Conservation (phyloP, 1,284 basidiomycete species). For the Cryptococcus sp. region DNA sequence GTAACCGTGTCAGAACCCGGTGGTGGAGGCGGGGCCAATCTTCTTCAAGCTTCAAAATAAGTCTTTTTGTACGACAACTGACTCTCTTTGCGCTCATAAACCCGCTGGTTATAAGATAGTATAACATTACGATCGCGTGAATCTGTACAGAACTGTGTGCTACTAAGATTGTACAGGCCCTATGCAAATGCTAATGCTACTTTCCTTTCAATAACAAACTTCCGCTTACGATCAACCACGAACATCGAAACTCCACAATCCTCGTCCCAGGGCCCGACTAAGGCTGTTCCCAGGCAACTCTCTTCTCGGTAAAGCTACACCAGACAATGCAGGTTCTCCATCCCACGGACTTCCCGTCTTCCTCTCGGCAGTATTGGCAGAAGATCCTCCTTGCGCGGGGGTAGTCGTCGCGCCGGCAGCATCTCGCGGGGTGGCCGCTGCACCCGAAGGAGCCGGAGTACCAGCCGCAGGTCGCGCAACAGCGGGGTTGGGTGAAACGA, state of each 20-base stretch:
- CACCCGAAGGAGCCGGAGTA: not conserved
- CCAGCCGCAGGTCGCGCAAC: slow-evolving; percentile 2
- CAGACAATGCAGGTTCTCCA: slow-evolving; percentile 23
- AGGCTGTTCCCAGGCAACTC: slow-evolving; percentile 18
- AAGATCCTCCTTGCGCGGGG: slow-evolving; percentile 2
- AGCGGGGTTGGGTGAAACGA: slow-evolving; percentile 29
- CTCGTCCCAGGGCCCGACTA: slow-evolving; percentile 28
- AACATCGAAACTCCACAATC: slow-evolving; percentile 40
- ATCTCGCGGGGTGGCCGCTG: not conserved
- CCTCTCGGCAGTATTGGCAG: slow-evolving; percentile 3
- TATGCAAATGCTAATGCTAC: not conserved
- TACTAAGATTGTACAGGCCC: not conserved
- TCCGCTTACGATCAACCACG: slow-evolving; percentile 11
- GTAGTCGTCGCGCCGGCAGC: not conserved
- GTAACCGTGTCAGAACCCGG: too few species aligned
- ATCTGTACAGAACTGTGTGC: not conserved
- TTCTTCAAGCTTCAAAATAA: too few species aligned
- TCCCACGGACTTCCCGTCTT: slow-evolving; percentile 18
- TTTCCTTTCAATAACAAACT: not conserved
- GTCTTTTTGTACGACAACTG: too few species aligned
- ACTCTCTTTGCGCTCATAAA: too few species aligned
- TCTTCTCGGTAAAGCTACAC: slow-evolving; percentile 32
- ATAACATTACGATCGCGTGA: too few species aligned
- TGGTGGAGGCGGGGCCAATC: too few species aligned
- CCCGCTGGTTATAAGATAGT: too few species aligned